A percentile compares a stretch with the other conserved stretches of the same genome.
phyloP scores from a whole-genome alignment of 306 rosid genomes.

The Coriaria nepalensis region DNA sequence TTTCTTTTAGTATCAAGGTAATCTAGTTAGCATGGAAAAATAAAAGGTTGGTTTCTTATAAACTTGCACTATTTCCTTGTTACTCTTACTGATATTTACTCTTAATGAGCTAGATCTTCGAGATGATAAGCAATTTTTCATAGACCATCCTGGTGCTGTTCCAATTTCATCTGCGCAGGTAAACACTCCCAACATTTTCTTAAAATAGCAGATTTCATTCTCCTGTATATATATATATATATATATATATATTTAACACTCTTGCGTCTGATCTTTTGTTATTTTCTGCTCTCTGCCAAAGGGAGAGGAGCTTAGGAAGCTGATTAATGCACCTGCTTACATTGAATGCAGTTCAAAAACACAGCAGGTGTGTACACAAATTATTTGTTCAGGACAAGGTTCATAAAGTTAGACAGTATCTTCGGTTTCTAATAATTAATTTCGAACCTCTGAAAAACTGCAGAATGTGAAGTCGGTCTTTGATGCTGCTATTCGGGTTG shows the following conservation, averaged over 20 bases:
- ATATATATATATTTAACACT: no score
- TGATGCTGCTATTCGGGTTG: constrained; percentile 94
- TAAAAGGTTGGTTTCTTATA: no score
- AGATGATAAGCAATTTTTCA: constrained; percentile 86
- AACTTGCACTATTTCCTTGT: neutral
- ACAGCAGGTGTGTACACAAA: constrained; percentile 43
- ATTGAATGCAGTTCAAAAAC: constrained; percentile 97
- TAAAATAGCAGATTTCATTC: no score
- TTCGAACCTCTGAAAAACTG: neutral
- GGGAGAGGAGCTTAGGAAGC: constrained; percentile 98
- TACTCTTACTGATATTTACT: constrained; percentile 11
- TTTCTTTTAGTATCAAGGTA: no score
- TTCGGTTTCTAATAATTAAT: neutral
- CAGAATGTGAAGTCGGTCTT: constrained; percentile 94
- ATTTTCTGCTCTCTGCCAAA: constrained; percentile 12
- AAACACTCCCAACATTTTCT: neutral
- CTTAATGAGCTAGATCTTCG: constrained; percentile 68
- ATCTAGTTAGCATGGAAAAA: no score
- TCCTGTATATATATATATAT: no score
- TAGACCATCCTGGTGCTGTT: constrained; percentile 96
- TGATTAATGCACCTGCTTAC: constrained; percentile 83
- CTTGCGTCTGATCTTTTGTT: neutral
- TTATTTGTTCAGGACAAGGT: neutral
- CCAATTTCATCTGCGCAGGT: constrained; percentile 85
- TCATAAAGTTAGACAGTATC: neutral